These are phyloP conservation scores for Apiospora kogelbergensis DNA, from an alignment of 2,329 filamentous ascomycete genomes.

Conservation along the genomic window DNA sequence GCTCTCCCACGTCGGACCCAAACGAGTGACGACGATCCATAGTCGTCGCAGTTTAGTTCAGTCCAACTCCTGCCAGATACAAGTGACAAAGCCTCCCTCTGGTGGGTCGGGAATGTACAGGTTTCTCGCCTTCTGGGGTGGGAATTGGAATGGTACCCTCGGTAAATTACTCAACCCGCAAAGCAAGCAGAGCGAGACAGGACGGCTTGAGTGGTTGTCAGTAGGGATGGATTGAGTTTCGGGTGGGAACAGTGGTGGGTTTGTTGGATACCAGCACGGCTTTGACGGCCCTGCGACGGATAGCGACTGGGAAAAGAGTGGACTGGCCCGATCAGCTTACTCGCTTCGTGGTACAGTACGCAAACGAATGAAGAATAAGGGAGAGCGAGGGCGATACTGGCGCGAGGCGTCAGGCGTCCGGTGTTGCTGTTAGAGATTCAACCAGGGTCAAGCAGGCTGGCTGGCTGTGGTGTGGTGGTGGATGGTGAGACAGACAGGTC, in stretches of 20 bases:
- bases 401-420: not conserved
- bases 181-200: conserved; percentile 1
- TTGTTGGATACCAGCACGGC: not conserved
- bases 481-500: not conserved
- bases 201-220: not conserved
- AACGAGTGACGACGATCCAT: conserved; percentile 32
- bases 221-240: conserved; percentile 4
- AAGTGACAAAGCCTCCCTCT: not conserved
- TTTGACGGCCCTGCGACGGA: not conserved
- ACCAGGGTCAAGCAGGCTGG: not conserved
- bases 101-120: conserved; percentile 4
- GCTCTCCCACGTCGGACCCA: conserved; percentile 29
- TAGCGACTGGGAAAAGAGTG: not conserved
- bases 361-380: not conserved
- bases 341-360: not conserved
- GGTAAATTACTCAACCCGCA: conserved; percentile 1
- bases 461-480: not conserved
- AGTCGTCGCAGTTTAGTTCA: not conserved
- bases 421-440: conserved; percentile 2
- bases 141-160: conserved; percentile 2
- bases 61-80: not conserved
- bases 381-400: not conserved
- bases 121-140: not conserved
- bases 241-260: not conserved
- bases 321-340: not conserved